Percentiles rank a stretch among this genome's conserved stretches.
phyloP scores from a whole-genome alignment of 768 basidiomycete genomes.

The Grammothele lineata region DNA sequence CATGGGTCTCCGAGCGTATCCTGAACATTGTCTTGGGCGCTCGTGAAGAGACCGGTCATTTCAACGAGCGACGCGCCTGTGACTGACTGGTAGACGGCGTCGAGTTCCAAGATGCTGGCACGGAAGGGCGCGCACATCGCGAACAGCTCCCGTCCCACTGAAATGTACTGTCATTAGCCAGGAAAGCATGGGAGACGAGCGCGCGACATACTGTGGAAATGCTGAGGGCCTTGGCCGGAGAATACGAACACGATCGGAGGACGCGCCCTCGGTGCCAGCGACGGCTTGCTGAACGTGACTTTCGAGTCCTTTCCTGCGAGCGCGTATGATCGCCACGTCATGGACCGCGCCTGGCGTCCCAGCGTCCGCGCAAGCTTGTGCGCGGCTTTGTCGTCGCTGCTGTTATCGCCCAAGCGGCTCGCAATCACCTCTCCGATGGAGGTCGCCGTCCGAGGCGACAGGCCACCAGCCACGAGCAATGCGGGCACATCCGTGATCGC shows the following conservation, averaged over 20 bases:
- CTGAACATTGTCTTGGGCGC: neutral
- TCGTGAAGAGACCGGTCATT: slow-evolving; percentile 34
- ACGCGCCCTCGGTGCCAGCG: slow-evolving; percentile 21
- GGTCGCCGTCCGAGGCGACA: slow-evolving; percentile 26
- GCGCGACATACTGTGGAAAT: slow-evolving; percentile 33
- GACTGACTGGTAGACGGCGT: slow-evolving; percentile 27
- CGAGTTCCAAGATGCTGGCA: slow-evolving; percentile 33
- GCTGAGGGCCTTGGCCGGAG: slow-evolving; percentile 38
- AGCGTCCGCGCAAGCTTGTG: slow-evolving; percentile 1
- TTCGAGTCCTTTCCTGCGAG: neutral
- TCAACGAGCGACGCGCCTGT: slow-evolving; percentile 34
- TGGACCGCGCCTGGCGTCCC: slow-evolving; percentile 16
- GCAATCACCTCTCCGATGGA: neutral
- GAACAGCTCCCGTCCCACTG: slow-evolving; percentile 38
- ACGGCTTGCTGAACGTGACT: slow-evolving; percentile 25
- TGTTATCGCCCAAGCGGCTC: no score
- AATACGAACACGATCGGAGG: slow-evolving; percentile 36
- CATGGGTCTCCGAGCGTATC: slow-evolving; percentile 18
- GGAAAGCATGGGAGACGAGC: no score
- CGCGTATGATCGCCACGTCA: slow-evolving; percentile 18
- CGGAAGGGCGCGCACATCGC: slow-evolving; percentile 33
- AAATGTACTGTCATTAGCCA: no score
- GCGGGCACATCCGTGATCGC: slow-evolving; percentile 16
- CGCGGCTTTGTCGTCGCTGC: no score
- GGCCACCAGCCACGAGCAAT: slow-evolving; percentile 32